Evolutionary conservation across 805 yeast genomes (phyloP).

Genomic region (Sugiyamaella smithiae): DNA sequence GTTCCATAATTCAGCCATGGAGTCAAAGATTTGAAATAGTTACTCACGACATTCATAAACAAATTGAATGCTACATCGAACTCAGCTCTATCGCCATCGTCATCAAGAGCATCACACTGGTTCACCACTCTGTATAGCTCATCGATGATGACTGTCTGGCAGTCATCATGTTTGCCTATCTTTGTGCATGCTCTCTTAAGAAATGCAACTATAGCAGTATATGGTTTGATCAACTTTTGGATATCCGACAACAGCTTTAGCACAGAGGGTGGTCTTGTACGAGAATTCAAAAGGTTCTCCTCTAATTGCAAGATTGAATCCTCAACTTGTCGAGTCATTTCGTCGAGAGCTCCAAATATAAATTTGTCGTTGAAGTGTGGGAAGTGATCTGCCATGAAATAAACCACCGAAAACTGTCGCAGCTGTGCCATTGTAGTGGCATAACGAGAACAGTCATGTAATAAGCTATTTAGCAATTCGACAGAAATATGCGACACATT

Average conservation of each 20-base stretch:
- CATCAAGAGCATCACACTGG: background rate
- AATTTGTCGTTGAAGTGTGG: slow-evolving; percentile 14
- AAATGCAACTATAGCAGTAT: slow-evolving; percentile 7
- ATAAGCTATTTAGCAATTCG: slow-evolving; percentile 1
- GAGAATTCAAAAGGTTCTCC: slow-evolving; percentile 5
- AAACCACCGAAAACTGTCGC: slow-evolving; percentile 14
- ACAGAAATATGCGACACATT: slow-evolving; percentile 6
- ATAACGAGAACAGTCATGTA: slow-evolving; percentile 6
- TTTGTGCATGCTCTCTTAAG: slow-evolving; percentile 4
- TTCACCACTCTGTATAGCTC: slow-evolving; percentile 2
- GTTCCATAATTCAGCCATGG: slow-evolving; percentile 5
- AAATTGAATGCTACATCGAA: background rate
- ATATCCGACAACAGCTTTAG: slow-evolving; percentile 1
- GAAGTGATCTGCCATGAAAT: slow-evolving; percentile 10
- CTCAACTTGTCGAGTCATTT: slow-evolving; percentile 7
- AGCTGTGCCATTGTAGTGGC: slow-evolving; percentile 12
- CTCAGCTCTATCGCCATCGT: background rate
- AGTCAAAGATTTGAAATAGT: slow-evolving; percentile 5
- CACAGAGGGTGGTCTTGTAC: too few species aligned
- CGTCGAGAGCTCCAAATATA: slow-evolving; percentile 15
- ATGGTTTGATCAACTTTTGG: slow-evolving; percentile 6
- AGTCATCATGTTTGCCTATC: background rate
- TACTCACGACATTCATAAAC: slow-evolving; percentile 5
- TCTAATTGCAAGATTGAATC: slow-evolving; percentile 11
- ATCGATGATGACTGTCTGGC: slow-evolving; percentile 11